Evolutionary conservation across 768 basidiomycete species (phyloP).

Genomic region (Tricholoma sp.): DNA sequence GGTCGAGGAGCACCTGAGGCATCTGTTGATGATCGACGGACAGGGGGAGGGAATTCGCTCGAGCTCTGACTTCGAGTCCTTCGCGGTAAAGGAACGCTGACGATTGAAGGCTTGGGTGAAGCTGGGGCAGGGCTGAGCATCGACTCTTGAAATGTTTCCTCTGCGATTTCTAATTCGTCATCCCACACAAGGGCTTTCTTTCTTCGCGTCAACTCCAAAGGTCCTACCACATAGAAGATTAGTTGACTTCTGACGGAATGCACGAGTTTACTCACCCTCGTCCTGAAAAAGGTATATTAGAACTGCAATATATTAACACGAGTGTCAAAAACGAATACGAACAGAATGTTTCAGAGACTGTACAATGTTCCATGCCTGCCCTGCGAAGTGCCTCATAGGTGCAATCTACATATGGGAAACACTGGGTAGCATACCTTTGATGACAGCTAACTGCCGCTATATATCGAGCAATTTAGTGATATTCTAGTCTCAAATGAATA

Average conservation of each 20-base stretch:
- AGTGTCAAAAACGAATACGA: slow-evolving; percentile 22
- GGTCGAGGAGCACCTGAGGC: slow-evolving; percentile 63
- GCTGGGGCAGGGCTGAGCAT: slow-evolving; percentile 32
- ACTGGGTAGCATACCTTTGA: slow-evolving; percentile 50
- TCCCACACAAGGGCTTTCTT: slow-evolving; percentile 81
- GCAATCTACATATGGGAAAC: slow-evolving; percentile 1
- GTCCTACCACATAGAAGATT: slow-evolving; percentile 43
- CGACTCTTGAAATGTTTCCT: slow-evolving; percentile 42
- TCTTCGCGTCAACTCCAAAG: slow-evolving; percentile 83
- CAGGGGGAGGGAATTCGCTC: slow-evolving; percentile 71
- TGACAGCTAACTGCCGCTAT: slow-evolving; percentile 84
- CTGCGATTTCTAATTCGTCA: slow-evolving; percentile 73
- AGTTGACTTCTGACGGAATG: neutral
- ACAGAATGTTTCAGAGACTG: slow-evolving; percentile 77
- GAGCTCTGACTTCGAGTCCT: slow-evolving; percentile 57
- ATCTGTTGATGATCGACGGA: slow-evolving; percentile 59
- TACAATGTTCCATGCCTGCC: slow-evolving; percentile 87
- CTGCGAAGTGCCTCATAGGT: slow-evolving; percentile 16
- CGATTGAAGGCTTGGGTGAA: slow-evolving; percentile 61
- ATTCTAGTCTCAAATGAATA: neutral
- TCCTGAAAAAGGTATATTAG: slow-evolving; percentile 40
- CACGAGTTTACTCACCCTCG: slow-evolving; percentile 47
- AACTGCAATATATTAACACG: neutral
- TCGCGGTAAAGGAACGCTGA: slow-evolving; percentile 53
- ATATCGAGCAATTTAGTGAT: slow-evolving; percentile 4